Conservation (phyloP, 106 monocot species). For the Hemerocallis citrina region DNA sequence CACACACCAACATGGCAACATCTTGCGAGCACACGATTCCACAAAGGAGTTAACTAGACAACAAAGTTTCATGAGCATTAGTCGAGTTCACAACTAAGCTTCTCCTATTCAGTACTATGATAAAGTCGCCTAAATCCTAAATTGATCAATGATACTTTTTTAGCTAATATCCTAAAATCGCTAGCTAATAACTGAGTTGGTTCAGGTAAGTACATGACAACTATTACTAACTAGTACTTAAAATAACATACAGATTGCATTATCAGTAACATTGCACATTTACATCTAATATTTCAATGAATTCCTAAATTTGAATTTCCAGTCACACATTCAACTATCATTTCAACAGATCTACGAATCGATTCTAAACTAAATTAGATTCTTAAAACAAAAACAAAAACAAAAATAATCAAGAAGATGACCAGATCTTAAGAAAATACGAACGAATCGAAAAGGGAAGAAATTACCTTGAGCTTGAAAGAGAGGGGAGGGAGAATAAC, state of each 20-base stretch:
- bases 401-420: not conserved
- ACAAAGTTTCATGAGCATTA: too few relatives aligned
- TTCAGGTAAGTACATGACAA: too few relatives aligned
- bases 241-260: not conserved
- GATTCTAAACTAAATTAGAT: not conserved
- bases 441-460: not conserved
- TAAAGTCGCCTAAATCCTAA: too few relatives aligned
- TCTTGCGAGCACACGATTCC: too few relatives aligned
- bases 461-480: constrained; percentile 76
- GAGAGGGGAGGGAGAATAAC: constrained; percentile 90
- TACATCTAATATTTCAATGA: not conserved
- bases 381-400: not conserved
- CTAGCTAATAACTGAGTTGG: too few relatives aligned
- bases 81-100: too few relatives aligned
- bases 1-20: too few relatives aligned
- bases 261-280: not conserved
- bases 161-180: too few relatives aligned
- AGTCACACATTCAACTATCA: not conserved
- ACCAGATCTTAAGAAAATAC: not conserved
- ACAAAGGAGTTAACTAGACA: too few relatives aligned
- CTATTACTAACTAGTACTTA: too few relatives aligned
- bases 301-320: not conserved
- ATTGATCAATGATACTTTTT: too few relatives aligned
- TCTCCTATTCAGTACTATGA: too few relatives aligned
- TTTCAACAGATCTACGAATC: not conserved